Evolutionary conservation across 768 basidiomycete species (phyloP), one percentile per base, ranked within the genome.

Genomic region (Podaxis sp.): DNA sequence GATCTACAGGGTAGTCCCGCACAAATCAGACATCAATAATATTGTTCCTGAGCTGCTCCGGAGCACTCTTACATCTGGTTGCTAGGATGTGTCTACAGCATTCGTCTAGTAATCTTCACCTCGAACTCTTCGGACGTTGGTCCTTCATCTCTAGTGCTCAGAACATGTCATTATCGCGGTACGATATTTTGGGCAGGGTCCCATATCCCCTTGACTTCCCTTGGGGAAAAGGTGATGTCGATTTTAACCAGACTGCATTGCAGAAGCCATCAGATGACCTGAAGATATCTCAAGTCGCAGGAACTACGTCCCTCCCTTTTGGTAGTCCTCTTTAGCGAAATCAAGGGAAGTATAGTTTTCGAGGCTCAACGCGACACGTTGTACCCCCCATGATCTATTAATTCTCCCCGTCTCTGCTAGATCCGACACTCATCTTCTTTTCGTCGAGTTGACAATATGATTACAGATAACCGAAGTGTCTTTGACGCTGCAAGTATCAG

Each of bases 1-100:
- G 58, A 59, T 59, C 50, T 59, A 41, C 58, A 59, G 58, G 58
- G 58, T 41, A 41, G 24, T 38, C 47, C 37, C 13, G 29, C 4
- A 38, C 49, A 40, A 24, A 59, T 59, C 50, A 27, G 8, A 41
- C 49, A 52, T 59, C 58, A 41, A 52, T 27, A 24, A 7, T 40
- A 13, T 0, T 50, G 9, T 25, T 13, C 49, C 25, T 12, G 38
- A 51, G 7, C 25, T 38, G n/a, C 57, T 37, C 47, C n/a, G 4
- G 55, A 41, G 24, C 55, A 55, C 24, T 40, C 12, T 15, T 19
- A 17, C 25, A 46, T 46, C 43, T 46, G 17, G 43, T 46, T 46
- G 15, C 43, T 46, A 46, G 43, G 43, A 46, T 17, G 43, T 46
- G 19, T 46, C 19, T 46, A n/a, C 43, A 46, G 1, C 17, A 17